Evolutionary conservation across 768 basidiomycete species (phyloP).

Genomic region (Lyophyllum decastes): DNA sequence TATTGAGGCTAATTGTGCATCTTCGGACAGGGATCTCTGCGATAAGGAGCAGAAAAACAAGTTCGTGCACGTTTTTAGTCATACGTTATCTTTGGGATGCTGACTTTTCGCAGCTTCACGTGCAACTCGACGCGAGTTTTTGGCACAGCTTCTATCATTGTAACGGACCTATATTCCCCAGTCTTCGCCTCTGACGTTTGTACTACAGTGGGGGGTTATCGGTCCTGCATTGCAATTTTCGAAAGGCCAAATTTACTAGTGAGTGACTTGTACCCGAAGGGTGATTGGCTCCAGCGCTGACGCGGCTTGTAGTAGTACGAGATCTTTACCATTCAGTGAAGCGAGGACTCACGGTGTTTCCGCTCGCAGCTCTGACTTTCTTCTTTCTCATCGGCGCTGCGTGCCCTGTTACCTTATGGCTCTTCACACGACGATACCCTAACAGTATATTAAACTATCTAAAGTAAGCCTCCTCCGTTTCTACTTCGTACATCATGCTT

Average conservation of each 20-base stretch:
- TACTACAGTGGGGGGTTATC: slow-evolving; percentile 59
- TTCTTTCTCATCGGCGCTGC: slow-evolving; percentile 77
- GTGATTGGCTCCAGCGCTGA: neutral
- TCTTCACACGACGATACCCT: slow-evolving; percentile 64
- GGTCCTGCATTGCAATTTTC: slow-evolving; percentile 64
- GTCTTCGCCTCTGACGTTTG: slow-evolving; percentile 13
- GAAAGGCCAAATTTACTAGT: slow-evolving; percentile 60
- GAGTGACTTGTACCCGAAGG: slow-evolving; percentile 18
- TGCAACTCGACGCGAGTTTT: slow-evolving; percentile 56
- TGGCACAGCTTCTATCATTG: slow-evolving; percentile 57
- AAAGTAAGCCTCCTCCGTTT: slow-evolving; percentile 44
- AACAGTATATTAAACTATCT: slow-evolving; percentile 64
- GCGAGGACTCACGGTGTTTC: neutral
- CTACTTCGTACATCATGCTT: slow-evolving; percentile 5
- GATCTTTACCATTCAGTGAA: neutral
- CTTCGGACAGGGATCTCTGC: slow-evolving; percentile 46
- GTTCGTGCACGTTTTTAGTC: slow-evolving; percentile 21
- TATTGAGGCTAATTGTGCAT: neutral
- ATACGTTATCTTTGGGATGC: neutral
- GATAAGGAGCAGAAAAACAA: slow-evolving; percentile 41
- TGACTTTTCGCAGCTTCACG: slow-evolving; percentile 38
- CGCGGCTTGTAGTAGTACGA: neutral
- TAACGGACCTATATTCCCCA: slow-evolving; percentile 31
- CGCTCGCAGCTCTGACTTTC: slow-evolving; percentile 48
- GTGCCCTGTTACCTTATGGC: slow-evolving; percentile 63